Percentiles rank a stretch among this genome's conserved stretches.
These are phyloP conservation scores for Lentinus polychrous DNA, from an alignment of 1,284 basidiomycete species.

Conservation along the genomic window DNA sequence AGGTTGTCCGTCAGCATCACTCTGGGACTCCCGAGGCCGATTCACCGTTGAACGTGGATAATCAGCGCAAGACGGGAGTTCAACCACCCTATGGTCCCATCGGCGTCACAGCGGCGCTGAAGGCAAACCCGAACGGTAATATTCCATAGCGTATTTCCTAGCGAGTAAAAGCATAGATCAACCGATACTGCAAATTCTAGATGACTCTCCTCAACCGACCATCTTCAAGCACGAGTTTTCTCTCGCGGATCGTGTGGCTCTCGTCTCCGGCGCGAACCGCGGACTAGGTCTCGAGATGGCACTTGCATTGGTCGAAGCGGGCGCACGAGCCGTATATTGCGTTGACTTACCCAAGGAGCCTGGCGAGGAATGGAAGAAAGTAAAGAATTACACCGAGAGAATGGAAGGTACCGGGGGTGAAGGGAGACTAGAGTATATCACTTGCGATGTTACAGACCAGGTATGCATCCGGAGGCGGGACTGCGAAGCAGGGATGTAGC, in stretches of 20 bases:
- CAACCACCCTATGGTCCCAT: conserved; percentile 46
- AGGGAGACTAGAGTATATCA: conserved; percentile 57
- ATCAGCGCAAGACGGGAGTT: conserved; percentile 29
- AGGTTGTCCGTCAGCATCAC: too few species aligned
- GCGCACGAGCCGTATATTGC: conserved; percentile 70
- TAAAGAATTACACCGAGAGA: conserved; percentile 43
- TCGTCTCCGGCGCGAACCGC: conserved; percentile 75
- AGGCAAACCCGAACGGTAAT: conserved; percentile 27
- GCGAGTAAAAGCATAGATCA: too few species aligned
- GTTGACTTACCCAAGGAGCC: conserved; percentile 65
- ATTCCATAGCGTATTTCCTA: not conserved
- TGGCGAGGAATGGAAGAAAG: conserved; percentile 58
- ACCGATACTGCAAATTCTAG: not conserved
- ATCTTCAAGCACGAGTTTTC: conserved; percentile 67
- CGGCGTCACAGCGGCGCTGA: conserved; percentile 54
- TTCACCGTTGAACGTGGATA: not conserved
- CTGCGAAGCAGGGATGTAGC: not conserved
- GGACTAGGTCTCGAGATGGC: conserved; percentile 83
- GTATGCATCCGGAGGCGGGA: conserved; percentile 1
- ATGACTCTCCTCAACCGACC: conserved; percentile 16
- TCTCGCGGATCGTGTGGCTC: conserved; percentile 61
- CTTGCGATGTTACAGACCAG: conserved; percentile 60
- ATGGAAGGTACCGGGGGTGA: conserved; percentile 29
- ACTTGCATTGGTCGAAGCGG: conserved; percentile 68
- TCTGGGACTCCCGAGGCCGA: too few species aligned